Conservation (phyloP, 2,329 filamentous ascomycete species). For the Cytospora piceae region DNA sequence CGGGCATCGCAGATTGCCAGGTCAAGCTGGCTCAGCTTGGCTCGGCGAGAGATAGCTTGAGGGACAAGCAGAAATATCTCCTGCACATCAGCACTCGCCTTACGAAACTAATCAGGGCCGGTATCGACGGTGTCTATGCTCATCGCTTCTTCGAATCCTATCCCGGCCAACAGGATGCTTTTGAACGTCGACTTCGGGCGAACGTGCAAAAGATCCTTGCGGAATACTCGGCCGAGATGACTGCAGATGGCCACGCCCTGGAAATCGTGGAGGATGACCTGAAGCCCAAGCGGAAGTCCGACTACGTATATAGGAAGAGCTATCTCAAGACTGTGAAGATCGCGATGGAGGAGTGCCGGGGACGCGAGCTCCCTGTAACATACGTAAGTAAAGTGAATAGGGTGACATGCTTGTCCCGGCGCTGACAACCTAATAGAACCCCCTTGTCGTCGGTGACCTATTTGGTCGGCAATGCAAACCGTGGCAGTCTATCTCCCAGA, state of each 20-base stretch:
- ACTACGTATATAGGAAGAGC: slow-evolving; percentile 17
- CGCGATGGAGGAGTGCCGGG: slow-evolving; percentile 35
- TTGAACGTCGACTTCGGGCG: slow-evolving; percentile 35
- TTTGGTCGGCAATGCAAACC: slow-evolving; percentile 37
- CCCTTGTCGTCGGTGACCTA: slow-evolving; percentile 35
- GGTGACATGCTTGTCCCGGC: not conserved
- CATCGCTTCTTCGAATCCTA: slow-evolving; percentile 39
- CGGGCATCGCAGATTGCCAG: slow-evolving; percentile 41
- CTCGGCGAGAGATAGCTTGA: slow-evolving; percentile 46
- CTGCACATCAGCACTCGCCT: slow-evolving; percentile 26
- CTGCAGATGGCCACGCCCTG: slow-evolving; percentile 33
- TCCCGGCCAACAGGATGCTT: slow-evolving; percentile 33
- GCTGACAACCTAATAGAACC: slow-evolving; percentile 27
- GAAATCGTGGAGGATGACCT: slow-evolving; percentile 35
- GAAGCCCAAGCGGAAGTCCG: slow-evolving; percentile 22
- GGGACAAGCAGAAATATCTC: slow-evolving; percentile 40
- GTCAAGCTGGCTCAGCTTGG: slow-evolving; percentile 52
- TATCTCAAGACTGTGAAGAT: slow-evolving; percentile 32
- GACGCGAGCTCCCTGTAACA: slow-evolving; percentile 36
- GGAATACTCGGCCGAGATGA: slow-evolving; percentile 34
- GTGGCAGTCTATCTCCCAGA: slow-evolving; percentile 36
- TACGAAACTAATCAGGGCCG: slow-evolving; percentile 31
- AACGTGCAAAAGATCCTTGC: slow-evolving; percentile 35
- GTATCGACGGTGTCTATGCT: slow-evolving; percentile 35
- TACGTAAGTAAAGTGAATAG: slow-evolving; percentile 19